Percentiles rank a stretch among this genome's conserved stretches.
Evolutionary conservation across 805 yeast species (phyloP).

Genomic region (Barnettozyma pratensis): DNA sequence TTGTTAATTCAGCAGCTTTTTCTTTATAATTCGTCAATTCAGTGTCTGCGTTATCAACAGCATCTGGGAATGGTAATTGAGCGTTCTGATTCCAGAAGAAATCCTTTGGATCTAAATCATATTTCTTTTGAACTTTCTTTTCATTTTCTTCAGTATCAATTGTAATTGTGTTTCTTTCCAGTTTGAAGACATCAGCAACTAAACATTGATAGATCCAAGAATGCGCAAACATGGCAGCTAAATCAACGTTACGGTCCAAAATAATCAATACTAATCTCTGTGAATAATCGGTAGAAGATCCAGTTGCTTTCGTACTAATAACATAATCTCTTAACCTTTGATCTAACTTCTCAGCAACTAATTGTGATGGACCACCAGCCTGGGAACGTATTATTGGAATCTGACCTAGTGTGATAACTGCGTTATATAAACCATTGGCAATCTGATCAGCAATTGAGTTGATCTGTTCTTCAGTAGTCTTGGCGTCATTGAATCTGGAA

Average conservation of each 20-base stretch:
- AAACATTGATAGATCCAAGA: conserved; percentile 98
- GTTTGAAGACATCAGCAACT: conserved; percentile 85
- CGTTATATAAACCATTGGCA: conserved; percentile 76
- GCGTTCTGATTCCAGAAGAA: conserved; percentile 87
- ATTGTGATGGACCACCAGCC: conserved; percentile 91
- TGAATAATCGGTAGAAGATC: conserved; percentile 22
- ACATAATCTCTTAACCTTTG: conserved; percentile 80
- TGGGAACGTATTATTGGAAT: conserved; percentile 91
- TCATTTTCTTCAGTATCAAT: conserved; percentile 39
- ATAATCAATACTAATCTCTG: conserved; percentile 75
- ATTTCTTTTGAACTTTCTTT: conserved; percentile 45
- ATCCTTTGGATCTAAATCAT: conserved; percentile 90
- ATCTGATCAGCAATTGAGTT: conserved; percentile 61
- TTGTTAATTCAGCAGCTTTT: conserved; percentile 84
- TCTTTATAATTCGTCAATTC: conserved; percentile 77
- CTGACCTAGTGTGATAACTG: conserved; percentile 69
- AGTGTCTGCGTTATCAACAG: conserved; percentile 92
- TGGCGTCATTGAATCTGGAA: conserved; percentile 62
- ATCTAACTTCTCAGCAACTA: conserved; percentile 85
- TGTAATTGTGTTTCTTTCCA: conserved; percentile 77
- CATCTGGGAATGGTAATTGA: conserved; percentile 93
- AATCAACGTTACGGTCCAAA: conserved; percentile 83
- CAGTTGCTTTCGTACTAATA: conserved; percentile 46
- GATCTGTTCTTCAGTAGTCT: conserved; percentile 70
- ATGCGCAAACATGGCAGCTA: conserved; percentile 91